Base-by-base conservation (phyloP, 768 basidiomycete species). In the Rhodotorula paludigena region DNA sequence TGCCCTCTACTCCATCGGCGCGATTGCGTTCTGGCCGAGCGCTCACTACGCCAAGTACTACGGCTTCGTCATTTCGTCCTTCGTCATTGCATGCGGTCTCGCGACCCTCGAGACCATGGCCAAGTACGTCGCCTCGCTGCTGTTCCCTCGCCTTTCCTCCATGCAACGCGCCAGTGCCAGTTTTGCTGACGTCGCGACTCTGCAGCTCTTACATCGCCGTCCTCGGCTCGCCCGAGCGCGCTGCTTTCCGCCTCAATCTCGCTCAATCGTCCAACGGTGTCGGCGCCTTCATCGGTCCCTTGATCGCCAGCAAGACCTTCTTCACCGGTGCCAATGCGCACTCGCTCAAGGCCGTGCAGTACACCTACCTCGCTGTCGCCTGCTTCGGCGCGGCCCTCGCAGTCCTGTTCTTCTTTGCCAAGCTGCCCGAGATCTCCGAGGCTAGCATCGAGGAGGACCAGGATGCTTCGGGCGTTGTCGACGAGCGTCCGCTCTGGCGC, bases 1-100 rank as follows among this genome's bases (percentile, higher is more conserved):
- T 25, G 58, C 55, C 20, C 76, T 78, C 48, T 78, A 77, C 78
- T 67, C 68, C 28, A 48, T 77, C 79, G 87, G 88, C 56, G 88
- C 87, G 32, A 81, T 89, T 68, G 85, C 88, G 77, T 89, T 88
- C 81, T 89, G 87, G 88, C 86, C 87, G 25, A 86, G 85, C 51
- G 87, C 88, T 42, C 84, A 82, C 72, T 88, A 81, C 44, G 48
- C 57, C 60, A 84, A 82, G 73, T 89, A 87, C 64, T 85, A 84
- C 38, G 87, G 87, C 30, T 89, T 89, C 74, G 60, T 57, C 38
- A 36, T 63, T 32, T 62, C 16, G 0, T 52, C 64, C 10, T 76
- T 74, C 54, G 72, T 78, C 66, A 74, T 74, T 63, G 78, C 77
- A 28, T 77, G 74, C 63, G 89, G 89, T 47, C 81, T 89, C 12